Percentiles rank a stretch among this genome's conserved stretches.
Evolutionary conservation across 257 asterid species (phyloP).

Genomic region (Plantago major): DNA sequence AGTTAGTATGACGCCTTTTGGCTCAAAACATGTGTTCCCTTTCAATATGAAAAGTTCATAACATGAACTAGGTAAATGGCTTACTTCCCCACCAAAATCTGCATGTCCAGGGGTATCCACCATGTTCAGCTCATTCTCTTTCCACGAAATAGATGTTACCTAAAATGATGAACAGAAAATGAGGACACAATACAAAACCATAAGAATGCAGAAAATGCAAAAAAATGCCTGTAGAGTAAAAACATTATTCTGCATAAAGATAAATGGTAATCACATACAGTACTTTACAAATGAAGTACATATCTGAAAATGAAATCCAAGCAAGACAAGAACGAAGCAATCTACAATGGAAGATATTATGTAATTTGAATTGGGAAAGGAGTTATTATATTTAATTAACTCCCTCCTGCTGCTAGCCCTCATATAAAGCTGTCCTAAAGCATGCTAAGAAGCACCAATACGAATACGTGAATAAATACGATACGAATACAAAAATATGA

Average conservation of each 20-base stretch:
- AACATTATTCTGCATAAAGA: background rate
- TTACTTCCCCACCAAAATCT: constrained; percentile 99
- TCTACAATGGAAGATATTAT: background rate
- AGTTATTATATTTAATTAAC: background rate
- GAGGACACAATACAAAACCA: constrained; percentile 12
- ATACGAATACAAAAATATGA: too few relatives aligned
- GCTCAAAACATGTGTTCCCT: background rate
- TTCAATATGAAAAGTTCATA: background rate
- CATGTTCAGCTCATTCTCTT: constrained; percentile 93
- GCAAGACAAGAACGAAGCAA: too few relatives aligned
- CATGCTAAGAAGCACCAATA: too few relatives aligned
- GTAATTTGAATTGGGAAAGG: background rate
- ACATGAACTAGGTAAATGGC: constrained; percentile 20
- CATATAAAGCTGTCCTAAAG: too few relatives aligned
- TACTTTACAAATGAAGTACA: too few relatives aligned
- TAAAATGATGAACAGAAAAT: constrained; percentile 30
- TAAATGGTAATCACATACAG: too few relatives aligned
- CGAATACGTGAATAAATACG: too few relatives aligned
- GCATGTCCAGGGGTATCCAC: constrained; percentile 99
- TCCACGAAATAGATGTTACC: constrained; percentile 97
- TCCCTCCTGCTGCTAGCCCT: too few relatives aligned
- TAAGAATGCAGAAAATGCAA: background rate
- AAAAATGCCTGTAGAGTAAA: background rate
- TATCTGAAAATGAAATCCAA: too few relatives aligned
- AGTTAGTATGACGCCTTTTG: background rate